These are phyloP conservation scores for Calonectria ilicicola DNA, from an alignment of 2,329 filamentous ascomycete species.

Conservation along the genomic window DNA sequence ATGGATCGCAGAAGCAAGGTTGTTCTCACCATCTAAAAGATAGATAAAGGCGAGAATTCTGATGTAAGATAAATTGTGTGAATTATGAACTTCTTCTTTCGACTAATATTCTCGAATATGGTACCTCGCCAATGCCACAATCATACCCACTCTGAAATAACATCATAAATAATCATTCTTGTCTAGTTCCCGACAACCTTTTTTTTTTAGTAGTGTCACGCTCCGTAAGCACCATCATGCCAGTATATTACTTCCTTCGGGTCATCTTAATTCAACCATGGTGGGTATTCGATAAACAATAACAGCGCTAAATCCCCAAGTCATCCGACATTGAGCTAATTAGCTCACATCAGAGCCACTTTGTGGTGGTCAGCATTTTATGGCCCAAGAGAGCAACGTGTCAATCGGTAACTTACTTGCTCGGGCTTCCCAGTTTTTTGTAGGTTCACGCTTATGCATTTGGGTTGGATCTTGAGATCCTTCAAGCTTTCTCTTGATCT, in stretches of 20 bases:
- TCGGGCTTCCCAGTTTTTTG: slow-evolving; percentile 43
- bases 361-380: slow-evolving; percentile 4
- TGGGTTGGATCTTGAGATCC: slow-evolving; percentile 36
- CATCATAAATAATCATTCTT: neutral
- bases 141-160: neutral
- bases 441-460: slow-evolving; percentile 32
- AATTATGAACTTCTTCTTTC: neutral
- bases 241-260: neutral
- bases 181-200: neutral
- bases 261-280: neutral
- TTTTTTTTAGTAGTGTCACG: neutral
- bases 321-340: neutral
- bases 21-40: slow-evolving; percentile 9
- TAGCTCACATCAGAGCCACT: slow-evolving; percentile 35
- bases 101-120: neutral
- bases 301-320: neutral
- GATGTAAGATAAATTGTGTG: neutral
- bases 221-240: neutral
- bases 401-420: slow-evolving; percentile 30
- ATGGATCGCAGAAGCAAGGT: slow-evolving; percentile 23
- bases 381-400: neutral
- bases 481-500: slow-evolving; percentile 37
- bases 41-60: neutral
- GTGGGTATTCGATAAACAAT: neutral
- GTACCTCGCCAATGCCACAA: neutral